phyloP scores from a whole-genome alignment of 352 stramenopile genomes.

The Pythium aquatile region DNA sequence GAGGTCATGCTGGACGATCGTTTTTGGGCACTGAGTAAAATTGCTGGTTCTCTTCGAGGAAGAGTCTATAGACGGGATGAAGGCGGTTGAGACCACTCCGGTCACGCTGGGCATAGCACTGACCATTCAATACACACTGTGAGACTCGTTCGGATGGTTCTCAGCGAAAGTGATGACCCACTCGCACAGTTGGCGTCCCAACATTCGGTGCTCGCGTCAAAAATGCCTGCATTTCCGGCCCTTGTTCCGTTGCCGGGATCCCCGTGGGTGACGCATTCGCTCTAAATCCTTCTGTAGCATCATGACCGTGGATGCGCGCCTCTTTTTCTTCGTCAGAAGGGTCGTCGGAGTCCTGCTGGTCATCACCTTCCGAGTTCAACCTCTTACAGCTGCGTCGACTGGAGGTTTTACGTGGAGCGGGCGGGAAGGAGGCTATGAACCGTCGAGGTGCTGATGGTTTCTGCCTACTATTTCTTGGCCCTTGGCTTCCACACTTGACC shows the following conservation, averaged over 20 bases:
- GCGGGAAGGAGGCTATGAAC: background rate
- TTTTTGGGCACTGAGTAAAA: slow-evolving; percentile 59
- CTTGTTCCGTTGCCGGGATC: background rate
- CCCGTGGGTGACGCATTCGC: too few species aligned
- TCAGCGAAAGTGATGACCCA: slow-evolving; percentile 14
- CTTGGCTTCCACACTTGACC: background rate
- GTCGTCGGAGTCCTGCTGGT: slow-evolving; percentile 14
- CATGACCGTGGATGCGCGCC: slow-evolving; percentile 10
- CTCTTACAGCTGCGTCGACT: slow-evolving; percentile 17
- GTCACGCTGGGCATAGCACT: slow-evolving; percentile 64
- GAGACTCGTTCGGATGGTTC: background rate
- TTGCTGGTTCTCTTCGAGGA: slow-evolving; percentile 48
- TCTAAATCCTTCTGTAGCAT: background rate
- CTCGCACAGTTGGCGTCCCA: slow-evolving; percentile 29
- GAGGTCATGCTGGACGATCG: slow-evolving; percentile 49
- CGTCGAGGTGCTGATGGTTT: background rate
- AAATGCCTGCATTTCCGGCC: slow-evolving; percentile 33
- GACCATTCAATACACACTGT: background rate
- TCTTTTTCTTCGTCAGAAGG: slow-evolving; percentile 24
- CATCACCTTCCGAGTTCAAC: slow-evolving; percentile 1
- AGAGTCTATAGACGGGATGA: slow-evolving; percentile 57
- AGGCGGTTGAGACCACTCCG: slow-evolving; percentile 44
- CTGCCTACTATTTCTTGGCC: background rate
- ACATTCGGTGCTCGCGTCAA: slow-evolving; percentile 35
- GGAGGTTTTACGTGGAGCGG: background rate